A percentile compares a stretch with the other conserved stretches of the same genome.
Conservation (phyloP, 2,329 filamentous ascomycete species). For the Neonectria magnoliae region DNA sequence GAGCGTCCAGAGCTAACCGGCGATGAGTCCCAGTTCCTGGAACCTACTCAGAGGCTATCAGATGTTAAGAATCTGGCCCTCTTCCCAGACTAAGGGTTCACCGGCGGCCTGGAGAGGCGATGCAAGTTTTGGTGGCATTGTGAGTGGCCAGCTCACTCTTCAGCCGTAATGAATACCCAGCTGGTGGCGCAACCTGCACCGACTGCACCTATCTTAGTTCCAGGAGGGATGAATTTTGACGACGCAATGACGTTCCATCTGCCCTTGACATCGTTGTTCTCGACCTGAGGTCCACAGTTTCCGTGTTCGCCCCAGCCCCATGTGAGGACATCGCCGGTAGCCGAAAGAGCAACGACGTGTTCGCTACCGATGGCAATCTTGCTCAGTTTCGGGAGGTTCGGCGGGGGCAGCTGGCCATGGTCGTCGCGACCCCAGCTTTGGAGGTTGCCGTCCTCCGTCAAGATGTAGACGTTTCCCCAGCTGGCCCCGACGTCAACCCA, state of each 20-base stretch:
- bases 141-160: conserved; percentile 29
- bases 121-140: conserved; percentile 22
- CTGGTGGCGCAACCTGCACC: conserved; percentile 93
- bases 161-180: conserved; percentile 65
- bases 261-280: conserved; percentile 73
- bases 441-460: conserved; percentile 69
- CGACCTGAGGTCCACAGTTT: conserved; percentile 82
- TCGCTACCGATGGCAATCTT: conserved; percentile 88
- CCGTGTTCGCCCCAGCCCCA: conserved; percentile 99
- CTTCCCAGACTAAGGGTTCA: conserved; percentile 50
- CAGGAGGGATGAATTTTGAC: conserved; percentile 61
- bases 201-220: conserved; percentile 66
- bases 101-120: neutral
- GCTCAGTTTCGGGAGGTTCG: conserved; percentile 65
- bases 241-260: conserved; percentile 74
- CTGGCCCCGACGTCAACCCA: conserved; percentile 80
- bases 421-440: conserved; percentile 85
- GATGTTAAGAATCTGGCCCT: conserved; percentile 65
- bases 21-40: conserved; percentile 55
- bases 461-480: conserved; percentile 84
- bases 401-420: conserved; percentile 80
- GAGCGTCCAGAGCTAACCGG: conserved; percentile 37
- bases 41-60: conserved; percentile 79
- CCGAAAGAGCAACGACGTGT: conserved; percentile 80
- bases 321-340: conserved; percentile 73